Base-by-base conservation (phyloP, 164 flowering plant genomes). In the Liriodendron chinense region DNA sequence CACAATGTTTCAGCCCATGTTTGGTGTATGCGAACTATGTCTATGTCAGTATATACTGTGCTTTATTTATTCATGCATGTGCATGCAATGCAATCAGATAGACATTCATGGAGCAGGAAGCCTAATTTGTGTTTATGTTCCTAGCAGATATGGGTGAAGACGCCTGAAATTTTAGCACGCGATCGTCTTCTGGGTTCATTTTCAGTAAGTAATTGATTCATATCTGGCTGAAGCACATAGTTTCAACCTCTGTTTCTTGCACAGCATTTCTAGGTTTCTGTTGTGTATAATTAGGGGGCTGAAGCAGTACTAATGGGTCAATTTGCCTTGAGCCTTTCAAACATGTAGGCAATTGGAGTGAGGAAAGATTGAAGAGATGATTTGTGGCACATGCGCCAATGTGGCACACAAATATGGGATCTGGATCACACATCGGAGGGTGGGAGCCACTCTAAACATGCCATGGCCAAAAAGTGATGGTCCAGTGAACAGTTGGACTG, bases 131-230 rank as follows among this genome's bases (percentile, higher is more conserved):
- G 10, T 47, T 71, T 21, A 24, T n/a, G 65, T 75, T 74, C 50
- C 16, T 53, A 28, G 75, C 93, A 95, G 98, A 86, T 93, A 72
- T 92, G 98, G 98, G 98, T 95, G 76, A 95, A 95, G 84, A 89
- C 98, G 43, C 90, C 97, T 43, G 95, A 94, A 86, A 88, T 94
- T 65, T 82, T 94, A 83, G 93, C 98, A 3, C 91, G 98, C 0
- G 97, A 93, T 76, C 83, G 98, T 47, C 97, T 95, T 74, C 86
- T 93, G n/a, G 98, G 98, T 71, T 88, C 98, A 71, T 95, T 85
- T 78, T 81, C 92, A 65, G 98, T 93, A 78, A 89, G 96, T 80
- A 22, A 26, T 50, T 50, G 18, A 70, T 68, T 62, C 34, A 28
- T 26, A 10, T 34, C 70, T 59, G 34, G 26, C 13, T 64, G 26